Base-by-base conservation (phyloP, 192 early-diverging fungal genomes). In the Rhizophagus sp. region DNA sequence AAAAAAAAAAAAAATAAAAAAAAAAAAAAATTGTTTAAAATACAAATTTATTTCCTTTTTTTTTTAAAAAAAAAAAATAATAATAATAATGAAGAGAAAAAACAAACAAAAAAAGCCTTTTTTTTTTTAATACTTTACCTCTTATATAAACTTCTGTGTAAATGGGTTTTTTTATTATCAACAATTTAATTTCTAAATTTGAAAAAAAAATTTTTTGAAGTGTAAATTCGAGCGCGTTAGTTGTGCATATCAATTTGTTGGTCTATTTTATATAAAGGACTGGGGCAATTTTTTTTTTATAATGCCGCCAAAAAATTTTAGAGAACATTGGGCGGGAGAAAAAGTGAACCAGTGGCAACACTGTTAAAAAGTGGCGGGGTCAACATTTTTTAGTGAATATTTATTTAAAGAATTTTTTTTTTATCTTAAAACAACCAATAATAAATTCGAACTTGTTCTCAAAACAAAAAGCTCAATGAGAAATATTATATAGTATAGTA, bases 251-350 rank as follows among this genome's bases (percentile, higher is more conserved):
- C 13, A 57, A 57, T 57, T 57, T 57, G 19, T 19, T 19, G 52
- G 52, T 57, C 52, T 57, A 57, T 57, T 57, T 57, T 57, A 57
- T 57, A 57, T 57, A 57, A 57, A 57, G 52, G 52, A 57, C 52
- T 57, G 52, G 5, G 13, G 15, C 17, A 57, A 57, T 57, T 57
- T 57, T 57, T 57, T n/a, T 57, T 57, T 57, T 57, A 57, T 57
- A 57, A 57, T 57, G 4, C 52, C 52, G 15, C 15, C 52, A 57
- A 17, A 57, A 1, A 44, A 44, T 44, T 44, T 9, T 44, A 44
- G 41, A 57, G 52, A 57, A 57, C 52, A 57, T 57, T 57, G 52
- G 52, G 52, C 52, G 52, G 52, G 19, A 57, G 52, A 57, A 57
- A 57, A 57, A 52, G 0, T 19, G 30, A 57, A 57, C 19, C 17